Evolutionary conservation across 1,284 basidiomycete genomes (phyloP).

Genomic region (Moniliophthora roreri): DNA sequence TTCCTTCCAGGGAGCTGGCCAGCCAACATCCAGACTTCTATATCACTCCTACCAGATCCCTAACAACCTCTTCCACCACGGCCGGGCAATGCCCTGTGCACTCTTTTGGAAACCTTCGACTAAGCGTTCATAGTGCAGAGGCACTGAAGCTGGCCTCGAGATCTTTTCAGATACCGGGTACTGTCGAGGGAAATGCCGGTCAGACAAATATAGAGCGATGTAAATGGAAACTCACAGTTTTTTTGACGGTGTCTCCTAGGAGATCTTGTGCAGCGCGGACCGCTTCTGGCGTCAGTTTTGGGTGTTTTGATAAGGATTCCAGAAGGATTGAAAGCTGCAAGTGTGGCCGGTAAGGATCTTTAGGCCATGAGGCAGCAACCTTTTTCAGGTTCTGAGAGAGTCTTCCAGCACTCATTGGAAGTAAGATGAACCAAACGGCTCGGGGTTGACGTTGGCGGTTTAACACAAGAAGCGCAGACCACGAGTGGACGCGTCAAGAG

Average conservation of each 20-base stretch:
- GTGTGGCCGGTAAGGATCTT: constrained; percentile 72
- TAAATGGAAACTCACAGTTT: constrained; percentile 48
- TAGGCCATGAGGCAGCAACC: constrained; percentile 59
- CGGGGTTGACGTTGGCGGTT: too few relatives aligned
- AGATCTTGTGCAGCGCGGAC: constrained; percentile 58
- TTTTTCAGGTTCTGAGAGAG: constrained; percentile 48
- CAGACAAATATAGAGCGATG: constrained; percentile 20
- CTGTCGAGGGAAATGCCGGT: constrained; percentile 35
- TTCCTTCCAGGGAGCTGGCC: too few relatives aligned
- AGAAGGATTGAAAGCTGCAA: constrained; percentile 68
- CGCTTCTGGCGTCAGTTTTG: constrained; percentile 57
- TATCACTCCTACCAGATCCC: constrained; percentile 60
- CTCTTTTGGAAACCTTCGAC: constrained; percentile 72
- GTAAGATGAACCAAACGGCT: too few relatives aligned
- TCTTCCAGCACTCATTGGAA: constrained; percentile 35
- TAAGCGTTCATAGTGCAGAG: constrained; percentile 68
- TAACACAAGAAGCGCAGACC: too few relatives aligned
- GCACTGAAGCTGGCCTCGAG: constrained; percentile 65
- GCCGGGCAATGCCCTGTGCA: constrained; percentile 67
- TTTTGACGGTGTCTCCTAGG: constrained; percentile 50
- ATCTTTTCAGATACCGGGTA: constrained; percentile 63
- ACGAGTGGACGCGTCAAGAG: too few relatives aligned
- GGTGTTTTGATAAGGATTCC: constrained; percentile 62
- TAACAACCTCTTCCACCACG: constrained; percentile 82
- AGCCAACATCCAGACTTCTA: too few relatives aligned